A percentile compares a stretch with the other conserved stretches of the same genome.
Evolutionary conservation across 345 rosid species (phyloP).

Genomic region (Lepidium aucheri): DNA sequence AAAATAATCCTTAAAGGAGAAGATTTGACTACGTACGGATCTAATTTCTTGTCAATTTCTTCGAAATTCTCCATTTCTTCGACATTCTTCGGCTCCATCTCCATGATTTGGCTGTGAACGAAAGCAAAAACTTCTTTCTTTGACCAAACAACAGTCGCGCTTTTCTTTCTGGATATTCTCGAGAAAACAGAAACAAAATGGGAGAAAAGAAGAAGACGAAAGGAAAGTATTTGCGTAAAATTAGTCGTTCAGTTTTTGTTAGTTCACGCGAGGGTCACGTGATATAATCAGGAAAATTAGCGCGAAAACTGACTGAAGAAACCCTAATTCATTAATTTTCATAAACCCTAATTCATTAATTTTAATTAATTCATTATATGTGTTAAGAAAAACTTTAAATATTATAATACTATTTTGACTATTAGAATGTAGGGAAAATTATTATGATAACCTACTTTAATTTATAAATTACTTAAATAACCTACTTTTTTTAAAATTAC

Average conservation of each 20-base stretch:
- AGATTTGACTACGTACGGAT: not conserved
- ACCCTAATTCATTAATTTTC: no score
- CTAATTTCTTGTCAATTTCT: not conserved
- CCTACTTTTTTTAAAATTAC: no score
- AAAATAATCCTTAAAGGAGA: not conserved
- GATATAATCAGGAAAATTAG: not conserved
- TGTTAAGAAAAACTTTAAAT: no score
- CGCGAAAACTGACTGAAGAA: not conserved
- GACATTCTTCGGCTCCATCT: not conserved
- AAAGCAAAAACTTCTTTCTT: not conserved
- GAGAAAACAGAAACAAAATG: not conserved
- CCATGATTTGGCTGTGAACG: not conserved
- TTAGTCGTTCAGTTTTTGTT: not conserved
- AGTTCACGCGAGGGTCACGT: slow-evolving; percentile 10
- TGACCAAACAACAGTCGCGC: not conserved
- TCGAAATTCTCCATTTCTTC: not conserved
- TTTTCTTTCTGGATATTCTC: not conserved
- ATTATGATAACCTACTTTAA: no score
- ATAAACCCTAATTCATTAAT: no score
- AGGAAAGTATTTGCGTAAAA: not conserved
- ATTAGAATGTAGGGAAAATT: no score
- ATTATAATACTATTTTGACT: no score
- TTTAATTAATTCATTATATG: no score
- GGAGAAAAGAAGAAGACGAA: not conserved
- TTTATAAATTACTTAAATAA: no score